Conservation (phyloP, 2,329 filamentous ascomycete species). For the Fusarium sp. region DNA sequence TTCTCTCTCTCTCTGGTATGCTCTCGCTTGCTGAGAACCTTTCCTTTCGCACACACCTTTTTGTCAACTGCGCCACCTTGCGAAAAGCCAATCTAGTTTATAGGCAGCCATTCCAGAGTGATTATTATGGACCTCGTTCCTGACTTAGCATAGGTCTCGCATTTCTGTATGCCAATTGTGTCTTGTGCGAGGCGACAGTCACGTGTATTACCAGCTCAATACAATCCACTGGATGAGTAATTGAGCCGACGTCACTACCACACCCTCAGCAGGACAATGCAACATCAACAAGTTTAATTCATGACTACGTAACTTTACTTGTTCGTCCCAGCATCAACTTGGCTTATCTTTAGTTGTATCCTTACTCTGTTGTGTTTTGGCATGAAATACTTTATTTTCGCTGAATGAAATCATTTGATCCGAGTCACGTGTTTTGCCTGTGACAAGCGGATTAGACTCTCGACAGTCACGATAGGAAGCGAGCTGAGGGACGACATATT, state of each 20-base stretch:
- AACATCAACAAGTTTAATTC: background rate
- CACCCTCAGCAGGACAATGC: background rate
- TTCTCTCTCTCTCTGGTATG: too few relatives aligned
- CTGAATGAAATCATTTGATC: background rate
- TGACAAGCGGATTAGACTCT: background rate
- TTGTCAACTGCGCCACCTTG: background rate
- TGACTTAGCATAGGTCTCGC: background rate
- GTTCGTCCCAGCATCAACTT: too few relatives aligned
- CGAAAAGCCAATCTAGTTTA: too few relatives aligned
- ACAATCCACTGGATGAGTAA: background rate
- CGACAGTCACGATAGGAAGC: background rate
- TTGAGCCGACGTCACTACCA: background rate
- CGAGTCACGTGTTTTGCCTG: background rate
- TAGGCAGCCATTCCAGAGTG: rapidly evolving
- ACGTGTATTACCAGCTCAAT: background rate
- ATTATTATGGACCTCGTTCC: rapidly evolving
- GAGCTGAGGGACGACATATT: background rate
- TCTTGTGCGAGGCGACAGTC: background rate
- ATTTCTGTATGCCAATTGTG: background rate
- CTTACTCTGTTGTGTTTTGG: background rate
- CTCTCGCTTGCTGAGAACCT: background rate
- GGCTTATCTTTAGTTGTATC: background rate
- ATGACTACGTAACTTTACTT: background rate
- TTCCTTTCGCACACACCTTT: background rate
- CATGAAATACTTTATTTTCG: too few relatives aligned